These are phyloP conservation scores for Yarrowia divulgata DNA, from an alignment of 805 yeast genomes.

Conservation along the genomic window DNA sequence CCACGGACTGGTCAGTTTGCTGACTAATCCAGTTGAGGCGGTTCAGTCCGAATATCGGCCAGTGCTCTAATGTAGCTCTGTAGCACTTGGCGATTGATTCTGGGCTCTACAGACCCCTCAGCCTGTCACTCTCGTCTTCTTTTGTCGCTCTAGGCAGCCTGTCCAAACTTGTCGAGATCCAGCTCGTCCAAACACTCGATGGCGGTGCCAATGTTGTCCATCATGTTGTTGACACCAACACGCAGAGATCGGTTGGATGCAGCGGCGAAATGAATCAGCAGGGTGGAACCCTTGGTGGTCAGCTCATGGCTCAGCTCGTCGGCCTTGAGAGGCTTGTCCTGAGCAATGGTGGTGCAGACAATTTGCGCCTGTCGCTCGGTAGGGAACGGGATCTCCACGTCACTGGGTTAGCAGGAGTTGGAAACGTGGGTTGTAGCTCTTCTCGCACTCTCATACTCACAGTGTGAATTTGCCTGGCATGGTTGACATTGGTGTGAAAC, in stretches of 20 bases:
- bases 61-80: no score
- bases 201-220: constrained; percentile 78
- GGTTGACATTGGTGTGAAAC: constrained; percentile 13
- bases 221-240: constrained; percentile 81
- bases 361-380: constrained; percentile 64
- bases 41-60: no score
- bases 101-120: neutral
- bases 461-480: constrained; percentile 36
- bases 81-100: no score
- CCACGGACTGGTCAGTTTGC: neutral
- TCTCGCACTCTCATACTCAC: constrained; percentile 4
- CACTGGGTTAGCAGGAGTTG: constrained; percentile 11
- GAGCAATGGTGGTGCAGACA: constrained; percentile 66
- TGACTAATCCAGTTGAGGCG: neutral
- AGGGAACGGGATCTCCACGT: constrained; percentile 65
- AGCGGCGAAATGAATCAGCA: constrained; percentile 63
- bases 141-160: neutral
- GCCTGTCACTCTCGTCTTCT: neutral
- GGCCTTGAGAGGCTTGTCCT: constrained; percentile 83
- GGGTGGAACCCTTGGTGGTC: constrained; percentile 48
- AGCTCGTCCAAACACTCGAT: constrained; percentile 82
- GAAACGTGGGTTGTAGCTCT: neutral
- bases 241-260: constrained; percentile 76
- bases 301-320: constrained; percentile 65
- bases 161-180: constrained; percentile 40